Evolutionary conservation across 2,329 filamentous ascomycete genomes (phyloP).

Genomic region (Elsinoe perseae): DNA sequence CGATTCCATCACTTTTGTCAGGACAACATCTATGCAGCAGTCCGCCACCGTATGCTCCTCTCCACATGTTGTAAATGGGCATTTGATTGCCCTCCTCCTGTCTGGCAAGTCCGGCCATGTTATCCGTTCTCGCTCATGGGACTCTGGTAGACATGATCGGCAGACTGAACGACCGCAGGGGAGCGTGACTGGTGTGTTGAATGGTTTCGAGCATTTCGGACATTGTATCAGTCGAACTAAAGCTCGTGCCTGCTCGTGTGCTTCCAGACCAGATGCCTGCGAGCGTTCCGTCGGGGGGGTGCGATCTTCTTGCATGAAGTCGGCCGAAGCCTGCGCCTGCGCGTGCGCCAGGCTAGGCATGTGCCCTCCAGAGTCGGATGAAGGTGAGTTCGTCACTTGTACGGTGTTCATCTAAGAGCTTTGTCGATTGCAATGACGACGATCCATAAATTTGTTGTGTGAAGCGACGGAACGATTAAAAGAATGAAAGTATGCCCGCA

Average conservation of each 20-base stretch:
- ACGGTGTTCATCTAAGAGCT: neutral
- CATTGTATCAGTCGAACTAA: slow-evolving; percentile 73
- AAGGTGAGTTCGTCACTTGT: slow-evolving; percentile 4
- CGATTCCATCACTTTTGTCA: slow-evolving; percentile 61
- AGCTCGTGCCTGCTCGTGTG: slow-evolving; percentile 51
- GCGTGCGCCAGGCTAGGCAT: slow-evolving; percentile 14
- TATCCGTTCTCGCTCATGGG: slow-evolving; percentile 59
- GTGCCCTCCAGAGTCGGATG: slow-evolving; percentile 3
- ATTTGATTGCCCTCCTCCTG: slow-evolving; percentile 63
- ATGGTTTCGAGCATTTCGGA: slow-evolving; percentile 59
- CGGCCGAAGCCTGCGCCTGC: slow-evolving; percentile 20
- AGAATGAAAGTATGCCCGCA: neutral
- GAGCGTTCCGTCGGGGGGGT: slow-evolving; percentile 26
- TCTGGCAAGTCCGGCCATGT: slow-evolving; percentile 66
- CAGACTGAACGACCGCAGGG: slow-evolving; percentile 79
- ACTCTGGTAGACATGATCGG: slow-evolving; percentile 61
- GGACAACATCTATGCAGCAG: slow-evolving; percentile 66
- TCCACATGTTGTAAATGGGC: slow-evolving; percentile 59
- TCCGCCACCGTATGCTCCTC: slow-evolving; percentile 69
- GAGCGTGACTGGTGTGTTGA: slow-evolving; percentile 62
- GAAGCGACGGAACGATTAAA: neutral
- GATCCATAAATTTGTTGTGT: neutral
- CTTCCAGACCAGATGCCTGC: slow-evolving; percentile 36
- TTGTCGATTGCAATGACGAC: neutral
- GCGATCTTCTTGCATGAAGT: slow-evolving; percentile 39